Evolutionary conservation across 768 basidiomycete genomes (phyloP).

Genomic region (Lactarius pseudohatsudake): DNA sequence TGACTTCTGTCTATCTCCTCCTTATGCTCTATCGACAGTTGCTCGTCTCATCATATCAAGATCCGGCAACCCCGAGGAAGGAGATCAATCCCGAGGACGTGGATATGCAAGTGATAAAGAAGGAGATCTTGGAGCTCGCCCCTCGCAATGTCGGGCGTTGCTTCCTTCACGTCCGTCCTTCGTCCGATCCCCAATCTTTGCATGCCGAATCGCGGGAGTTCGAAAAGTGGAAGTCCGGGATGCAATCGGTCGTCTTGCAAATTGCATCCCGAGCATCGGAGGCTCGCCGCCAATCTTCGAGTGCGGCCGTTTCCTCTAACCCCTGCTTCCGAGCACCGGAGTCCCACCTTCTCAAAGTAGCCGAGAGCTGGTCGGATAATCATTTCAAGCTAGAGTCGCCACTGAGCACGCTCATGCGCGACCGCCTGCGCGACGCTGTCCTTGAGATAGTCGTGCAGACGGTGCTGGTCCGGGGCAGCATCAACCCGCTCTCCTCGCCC

Average conservation of each 20-base stretch:
- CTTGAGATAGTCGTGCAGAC: constrained; percentile 57
- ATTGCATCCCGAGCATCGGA: constrained; percentile 68
- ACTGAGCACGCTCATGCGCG: constrained; percentile 59
- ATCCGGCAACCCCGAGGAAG: constrained; percentile 34
- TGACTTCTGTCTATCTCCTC: constrained; percentile 76
- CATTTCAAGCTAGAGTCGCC: constrained; percentile 62
- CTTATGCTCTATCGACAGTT: constrained; percentile 79
- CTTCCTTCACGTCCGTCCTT: constrained; percentile 38
- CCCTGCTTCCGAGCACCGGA: constrained; percentile 26
- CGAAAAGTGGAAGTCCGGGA: constrained; percentile 47
- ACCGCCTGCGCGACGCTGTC: constrained; percentile 62
- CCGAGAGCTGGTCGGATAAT: constrained; percentile 68
- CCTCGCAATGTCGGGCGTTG: constrained; percentile 62
- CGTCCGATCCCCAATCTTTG: constrained; percentile 24
- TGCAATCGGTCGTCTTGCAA: constrained; percentile 57
- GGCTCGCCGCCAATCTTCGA: constrained; percentile 32
- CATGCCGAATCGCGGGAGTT: constrained; percentile 40
- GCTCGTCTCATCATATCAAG: constrained; percentile 46
- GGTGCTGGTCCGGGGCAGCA: constrained; percentile 45
- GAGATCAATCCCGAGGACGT: constrained; percentile 47
- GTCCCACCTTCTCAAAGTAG: constrained; percentile 55
- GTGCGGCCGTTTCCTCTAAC: constrained; percentile 1
- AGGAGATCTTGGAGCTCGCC: constrained; percentile 71
- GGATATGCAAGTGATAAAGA: constrained; percentile 62
- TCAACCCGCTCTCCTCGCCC: constrained; percentile 14